phyloP scores from a whole-genome alignment of 805 yeast species.

The Candida michaelii region DNA sequence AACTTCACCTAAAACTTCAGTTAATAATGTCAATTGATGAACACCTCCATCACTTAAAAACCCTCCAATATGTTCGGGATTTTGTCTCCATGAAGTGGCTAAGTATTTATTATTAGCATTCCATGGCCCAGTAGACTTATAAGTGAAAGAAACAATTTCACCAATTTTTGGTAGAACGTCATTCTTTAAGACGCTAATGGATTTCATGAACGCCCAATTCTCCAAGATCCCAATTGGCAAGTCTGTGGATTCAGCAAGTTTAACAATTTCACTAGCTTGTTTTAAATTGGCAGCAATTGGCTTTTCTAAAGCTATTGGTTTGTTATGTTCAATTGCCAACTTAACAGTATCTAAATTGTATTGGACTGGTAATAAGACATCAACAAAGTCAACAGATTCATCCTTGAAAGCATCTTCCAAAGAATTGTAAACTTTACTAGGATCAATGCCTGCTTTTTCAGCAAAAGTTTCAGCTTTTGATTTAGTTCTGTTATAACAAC shows the following conservation, averaged over 20 bases:
- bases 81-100: conserved; percentile 79
- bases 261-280: conserved; percentile 80
- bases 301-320: conserved; percentile 83
- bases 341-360: conserved; percentile 67
- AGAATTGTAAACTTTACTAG: conserved; percentile 53
- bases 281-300: conserved; percentile 86
- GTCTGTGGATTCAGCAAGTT: conserved; percentile 57
- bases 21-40: conserved; percentile 85
- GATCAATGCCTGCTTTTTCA: conserved; percentile 50
- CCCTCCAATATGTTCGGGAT: conserved; percentile 93
- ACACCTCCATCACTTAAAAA: conserved; percentile 94
- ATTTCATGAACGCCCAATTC: conserved; percentile 76
- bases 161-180: conserved; percentile 72
- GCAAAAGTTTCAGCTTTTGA: conserved; percentile 84
- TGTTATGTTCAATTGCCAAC: conserved; percentile 67
- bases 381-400: conserved; percentile 70
- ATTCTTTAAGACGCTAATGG: conserved; percentile 51
- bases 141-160: conserved; percentile 64
- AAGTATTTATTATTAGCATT: conserved; percentile 58
- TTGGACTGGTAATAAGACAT: conserved; percentile 88
- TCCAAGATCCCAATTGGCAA: conserved; percentile 78
- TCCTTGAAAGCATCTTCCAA: conserved; percentile 68
- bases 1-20: conserved; percentile 77
- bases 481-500: conserved; percentile 81
- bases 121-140: conserved; percentile 74